A percentile compares a stretch with the other conserved stretches of the same genome.
These are phyloP conservation scores for Colletotrichum tropicicola DNA, from an alignment of 2,329 filamentous ascomycete species.

Conservation along the genomic window DNA sequence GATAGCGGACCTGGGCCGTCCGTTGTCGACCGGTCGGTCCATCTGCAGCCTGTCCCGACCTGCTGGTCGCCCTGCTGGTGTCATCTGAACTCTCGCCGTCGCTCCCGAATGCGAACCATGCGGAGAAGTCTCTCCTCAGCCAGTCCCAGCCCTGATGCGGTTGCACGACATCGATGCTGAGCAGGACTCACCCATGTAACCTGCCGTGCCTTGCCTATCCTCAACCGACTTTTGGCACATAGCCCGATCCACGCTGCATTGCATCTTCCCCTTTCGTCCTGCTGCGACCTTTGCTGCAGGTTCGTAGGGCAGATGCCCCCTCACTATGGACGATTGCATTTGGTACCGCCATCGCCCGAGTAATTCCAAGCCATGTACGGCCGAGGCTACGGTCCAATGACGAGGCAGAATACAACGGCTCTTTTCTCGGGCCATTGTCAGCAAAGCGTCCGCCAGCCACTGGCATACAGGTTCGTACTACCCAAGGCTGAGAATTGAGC, in stretches of 20 bases:
- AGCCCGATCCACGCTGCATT: conserved; percentile 26
- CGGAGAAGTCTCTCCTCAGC: background rate
- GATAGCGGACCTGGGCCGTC: background rate
- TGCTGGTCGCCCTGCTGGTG: conserved; percentile 4
- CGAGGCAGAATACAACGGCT: background rate
- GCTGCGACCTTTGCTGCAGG: background rate
- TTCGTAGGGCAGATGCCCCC: background rate
- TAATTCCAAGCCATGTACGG: background rate
- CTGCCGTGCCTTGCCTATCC: background rate
- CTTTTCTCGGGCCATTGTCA: background rate
- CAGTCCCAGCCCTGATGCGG: background rate
- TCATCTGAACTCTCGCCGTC: conserved; percentile 16
- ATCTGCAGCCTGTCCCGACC: conserved; percentile 23
- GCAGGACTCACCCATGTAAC: background rate
- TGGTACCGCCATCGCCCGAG: background rate
- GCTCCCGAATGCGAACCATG: conserved; percentile 16
- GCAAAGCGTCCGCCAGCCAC: background rate
- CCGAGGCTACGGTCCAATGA: background rate
- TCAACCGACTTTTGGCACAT: background rate
- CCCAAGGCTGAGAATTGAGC: background rate
- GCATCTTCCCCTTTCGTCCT: conserved; percentile 4
- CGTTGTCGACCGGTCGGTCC: background rate
- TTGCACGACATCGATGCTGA: background rate
- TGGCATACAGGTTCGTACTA: background rate
- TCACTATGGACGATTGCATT: conserved; percentile 6